Conservation (phyloP, 768 basidiomycete genomes). For the Strobilomyces echinocephalus region DNA sequence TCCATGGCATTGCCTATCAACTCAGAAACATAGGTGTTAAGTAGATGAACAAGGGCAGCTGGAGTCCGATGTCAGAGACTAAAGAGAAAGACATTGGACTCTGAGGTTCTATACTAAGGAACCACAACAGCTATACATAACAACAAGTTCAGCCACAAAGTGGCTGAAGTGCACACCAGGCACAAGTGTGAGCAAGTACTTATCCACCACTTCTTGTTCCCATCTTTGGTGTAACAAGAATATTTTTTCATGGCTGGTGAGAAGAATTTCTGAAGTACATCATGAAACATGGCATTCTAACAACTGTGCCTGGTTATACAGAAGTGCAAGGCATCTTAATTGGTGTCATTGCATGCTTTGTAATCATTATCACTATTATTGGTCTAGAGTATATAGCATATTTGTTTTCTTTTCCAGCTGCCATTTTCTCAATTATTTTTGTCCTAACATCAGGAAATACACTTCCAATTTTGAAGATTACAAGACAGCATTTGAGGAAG, state of each 20-base stretch:
- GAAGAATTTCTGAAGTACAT: conserved; percentile 51
- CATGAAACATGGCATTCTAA: conserved; percentile 35
- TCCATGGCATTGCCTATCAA: conserved; percentile 84
- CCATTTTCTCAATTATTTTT: background rate
- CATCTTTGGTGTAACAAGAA: background rate
- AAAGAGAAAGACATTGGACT: no score
- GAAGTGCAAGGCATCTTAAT: conserved; percentile 85
- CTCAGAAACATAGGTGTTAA: conserved; percentile 58
- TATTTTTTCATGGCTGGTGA: conserved; percentile 53
- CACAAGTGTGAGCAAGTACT: conserved; percentile 60
- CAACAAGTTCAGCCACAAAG: no score
- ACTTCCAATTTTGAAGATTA: conserved; percentile 80
- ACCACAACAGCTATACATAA: no score
- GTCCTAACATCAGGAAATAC: conserved; percentile 47
- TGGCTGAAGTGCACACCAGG: no score
- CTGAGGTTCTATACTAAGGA: no score
- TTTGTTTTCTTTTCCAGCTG: background rate
- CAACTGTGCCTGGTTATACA: conserved; percentile 59
- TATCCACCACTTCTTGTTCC: background rate
- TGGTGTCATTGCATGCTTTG: conserved; percentile 73
- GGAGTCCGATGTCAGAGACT: no score
- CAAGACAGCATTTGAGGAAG: conserved; percentile 75
- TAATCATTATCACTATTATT: conserved; percentile 68
- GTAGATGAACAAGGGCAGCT: no score
- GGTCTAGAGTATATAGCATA: conserved; percentile 65